A percentile compares a stretch with the other conserved stretches of the same genome.
Conservation (phyloP, 2,329 filamentous ascomycete genomes). For the Didymosphaeria variabile region DNA sequence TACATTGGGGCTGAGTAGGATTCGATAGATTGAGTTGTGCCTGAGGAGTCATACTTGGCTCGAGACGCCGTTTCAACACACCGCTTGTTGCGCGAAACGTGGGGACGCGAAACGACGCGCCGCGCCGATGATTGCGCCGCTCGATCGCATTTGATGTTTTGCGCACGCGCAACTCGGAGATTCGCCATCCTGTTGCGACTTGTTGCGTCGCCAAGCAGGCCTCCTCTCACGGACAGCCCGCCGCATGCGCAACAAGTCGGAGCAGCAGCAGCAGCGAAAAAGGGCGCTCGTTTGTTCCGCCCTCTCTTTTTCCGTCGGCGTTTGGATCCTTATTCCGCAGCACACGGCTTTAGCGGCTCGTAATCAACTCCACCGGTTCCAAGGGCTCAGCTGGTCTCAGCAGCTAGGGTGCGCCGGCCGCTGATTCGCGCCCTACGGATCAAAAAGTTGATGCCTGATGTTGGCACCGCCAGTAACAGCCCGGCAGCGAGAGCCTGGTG, state of each 20-base stretch:
- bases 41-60: slow-evolving; percentile 24
- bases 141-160: background rate
- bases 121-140: background rate
- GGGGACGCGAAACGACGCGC: slow-evolving; percentile 11
- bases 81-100: slow-evolving; percentile 23
- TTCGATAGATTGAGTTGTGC: slow-evolving; percentile 23
- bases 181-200: background rate
- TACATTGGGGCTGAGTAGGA: slow-evolving; percentile 25
- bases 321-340: slow-evolving; percentile 31
- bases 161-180: background rate
- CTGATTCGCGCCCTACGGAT: slow-evolving; percentile 38
- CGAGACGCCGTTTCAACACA: slow-evolving; percentile 18
- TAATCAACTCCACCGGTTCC: slow-evolving; percentile 38
- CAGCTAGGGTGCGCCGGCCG: slow-evolving; percentile 22
- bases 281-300: slow-evolving; percentile 40
- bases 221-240: background rate
- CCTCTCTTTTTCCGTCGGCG: slow-evolving; percentile 35
- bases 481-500: background rate
- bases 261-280: slow-evolving; percentile 20
- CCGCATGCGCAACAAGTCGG: slow-evolving; percentile 5
- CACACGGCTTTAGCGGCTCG: slow-evolving; percentile 30
- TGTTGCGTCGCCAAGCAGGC: background rate
- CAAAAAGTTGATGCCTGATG: slow-evolving; percentile 21
- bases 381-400: slow-evolving; percentile 31
- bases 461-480: slow-evolving; percentile 11